Evolutionary conservation across 2,329 filamentous ascomycete genomes (phyloP).

Genomic region (Metarhizium rileyi): DNA sequence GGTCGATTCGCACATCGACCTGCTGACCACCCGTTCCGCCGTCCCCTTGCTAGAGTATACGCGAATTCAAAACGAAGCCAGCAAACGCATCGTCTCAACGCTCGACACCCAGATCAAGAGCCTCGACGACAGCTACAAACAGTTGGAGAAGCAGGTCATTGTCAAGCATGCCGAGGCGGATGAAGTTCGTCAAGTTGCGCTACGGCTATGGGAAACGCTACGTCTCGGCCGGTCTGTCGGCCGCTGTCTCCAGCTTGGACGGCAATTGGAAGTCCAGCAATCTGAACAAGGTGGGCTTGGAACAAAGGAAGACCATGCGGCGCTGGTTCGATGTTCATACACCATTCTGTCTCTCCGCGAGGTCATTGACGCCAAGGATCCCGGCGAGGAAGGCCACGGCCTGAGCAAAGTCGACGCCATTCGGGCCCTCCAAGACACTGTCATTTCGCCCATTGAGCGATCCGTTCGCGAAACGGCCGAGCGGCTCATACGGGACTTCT

Average conservation of each 20-base stretch:
- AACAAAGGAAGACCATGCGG: conserved; percentile 62
- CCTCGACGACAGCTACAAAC: conserved; percentile 74
- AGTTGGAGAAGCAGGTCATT: conserved; percentile 78
- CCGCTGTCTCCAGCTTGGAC: conserved; percentile 68
- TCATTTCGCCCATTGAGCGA: conserved; percentile 64
- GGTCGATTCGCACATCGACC: conserved; percentile 91
- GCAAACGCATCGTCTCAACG: conserved; percentile 60
- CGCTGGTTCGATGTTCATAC: conserved; percentile 72
- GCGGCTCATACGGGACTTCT: conserved; percentile 75
- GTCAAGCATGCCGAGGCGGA: conserved; percentile 79
- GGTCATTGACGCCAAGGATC: conserved; percentile 55
- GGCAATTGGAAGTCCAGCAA: conserved; percentile 82
- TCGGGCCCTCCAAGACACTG: conserved; percentile 56
- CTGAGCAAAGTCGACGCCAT: conserved; percentile 67
- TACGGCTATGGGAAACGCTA: conserved; percentile 72
- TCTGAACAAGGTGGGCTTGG: conserved; percentile 43
- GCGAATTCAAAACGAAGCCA: conserved; percentile 61
- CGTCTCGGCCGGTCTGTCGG: conserved; percentile 66
- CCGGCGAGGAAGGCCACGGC: conserved; percentile 66
- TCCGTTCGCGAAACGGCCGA: conserved; percentile 65
- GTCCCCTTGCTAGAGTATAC: conserved; percentile 74
- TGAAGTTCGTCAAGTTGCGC: conserved; percentile 66
- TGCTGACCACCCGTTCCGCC: conserved; percentile 74
- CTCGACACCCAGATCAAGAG: conserved; percentile 72
- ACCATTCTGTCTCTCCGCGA: conserved; percentile 69